Conservation (phyloP, 1,284 basidiomycete genomes). For the Boletus smithii region DNA sequence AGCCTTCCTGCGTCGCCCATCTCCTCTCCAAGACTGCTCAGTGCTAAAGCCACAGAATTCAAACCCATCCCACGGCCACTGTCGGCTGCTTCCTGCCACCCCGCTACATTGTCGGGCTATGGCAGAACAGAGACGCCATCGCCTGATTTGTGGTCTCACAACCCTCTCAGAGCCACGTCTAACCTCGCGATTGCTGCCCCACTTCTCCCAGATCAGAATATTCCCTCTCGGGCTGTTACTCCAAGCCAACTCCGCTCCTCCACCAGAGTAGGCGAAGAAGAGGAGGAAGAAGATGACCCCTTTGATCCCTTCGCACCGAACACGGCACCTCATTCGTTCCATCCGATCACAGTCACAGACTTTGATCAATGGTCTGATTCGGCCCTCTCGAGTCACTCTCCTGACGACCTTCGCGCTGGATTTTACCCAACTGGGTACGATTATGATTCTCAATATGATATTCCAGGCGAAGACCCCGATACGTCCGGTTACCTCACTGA, state of each 20-base stretch:
- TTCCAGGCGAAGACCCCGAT: slow-evolving; percentile 50
- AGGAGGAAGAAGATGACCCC: slow-evolving; percentile 64
- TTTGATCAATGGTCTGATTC: slow-evolving; percentile 62
- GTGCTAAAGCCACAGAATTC: slow-evolving; percentile 66
- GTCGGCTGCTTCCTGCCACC: slow-evolving; percentile 66
- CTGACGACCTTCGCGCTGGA: slow-evolving; percentile 41
- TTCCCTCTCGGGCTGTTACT: slow-evolving; percentile 44
- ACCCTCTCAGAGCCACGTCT: slow-evolving; percentile 67
- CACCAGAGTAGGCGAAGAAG: slow-evolving; percentile 51
- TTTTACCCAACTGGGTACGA: slow-evolving; percentile 36
- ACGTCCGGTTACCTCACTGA: slow-evolving; percentile 58
- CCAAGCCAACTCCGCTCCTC: slow-evolving; percentile 57
- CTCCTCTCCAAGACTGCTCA: slow-evolving; percentile 59
- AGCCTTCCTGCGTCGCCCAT: slow-evolving; percentile 65
- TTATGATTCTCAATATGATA: slow-evolving; percentile 38
- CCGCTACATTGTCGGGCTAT: slow-evolving; percentile 50
- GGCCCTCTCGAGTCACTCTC: slow-evolving; percentile 40
- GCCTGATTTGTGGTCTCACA: slow-evolving; percentile 79
- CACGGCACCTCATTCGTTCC: slow-evolving; percentile 51
- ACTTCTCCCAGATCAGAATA: slow-evolving; percentile 68
- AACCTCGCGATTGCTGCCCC: slow-evolving; percentile 89
- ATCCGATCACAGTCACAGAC: slow-evolving; percentile 59
- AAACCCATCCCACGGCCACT: slow-evolving; percentile 70
- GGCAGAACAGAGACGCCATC: slow-evolving; percentile 68
- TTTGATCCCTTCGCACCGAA: slow-evolving; percentile 69